Base-by-base conservation (phyloP, 257 asterid genomes). In the Parsonsia alboflavescens region DNA sequence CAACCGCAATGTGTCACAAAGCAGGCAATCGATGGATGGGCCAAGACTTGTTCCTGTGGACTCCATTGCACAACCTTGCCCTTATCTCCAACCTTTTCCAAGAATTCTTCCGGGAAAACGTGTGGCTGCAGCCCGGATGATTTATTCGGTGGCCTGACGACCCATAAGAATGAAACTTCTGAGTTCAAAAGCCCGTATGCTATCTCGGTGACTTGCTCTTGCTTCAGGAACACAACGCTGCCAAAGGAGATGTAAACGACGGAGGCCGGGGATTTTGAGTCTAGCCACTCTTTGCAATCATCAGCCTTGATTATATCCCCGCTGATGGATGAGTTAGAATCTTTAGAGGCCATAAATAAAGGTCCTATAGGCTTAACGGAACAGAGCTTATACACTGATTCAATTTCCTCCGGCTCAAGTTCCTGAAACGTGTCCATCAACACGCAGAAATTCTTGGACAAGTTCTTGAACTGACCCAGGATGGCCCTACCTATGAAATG, bases 231-330 rank as follows among this genome's bases (percentile, higher is more conserved):
- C 0, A 91, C 97, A 5, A 88, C 19, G 12, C 91, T 91, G 21
- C 98, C 98, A 26, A 93, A 91, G 17, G 97, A 93, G 22, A 93
- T 73, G 84, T 93, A 91, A 22, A 87, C 96, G 48, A 93, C 98
- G 17, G 93, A 64, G 5, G 85, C 77, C 26, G 67, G 59, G 9
- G 88, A 80, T 58, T 82, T 86, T 0, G 93, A 61, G 68, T 91
- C 93, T 0, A 93, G 83, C 93, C 93, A 91, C 11, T 71, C 88
- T 5, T 80, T 33, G 15, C 96, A 87, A 12, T 78, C 71, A 58
- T 89, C 96, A 1, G 85, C 85, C 4, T 79, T 69, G 16, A 65
- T 68, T 2, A 89, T 79, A 53, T 93, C 93, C 0, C 70, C 95
- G 0, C 90, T 78, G 10, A 90, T 0, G 4, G 73, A 44, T 1